Conservation (phyloP, 768 basidiomycete species). For the Kwoniella dendrophila region DNA sequence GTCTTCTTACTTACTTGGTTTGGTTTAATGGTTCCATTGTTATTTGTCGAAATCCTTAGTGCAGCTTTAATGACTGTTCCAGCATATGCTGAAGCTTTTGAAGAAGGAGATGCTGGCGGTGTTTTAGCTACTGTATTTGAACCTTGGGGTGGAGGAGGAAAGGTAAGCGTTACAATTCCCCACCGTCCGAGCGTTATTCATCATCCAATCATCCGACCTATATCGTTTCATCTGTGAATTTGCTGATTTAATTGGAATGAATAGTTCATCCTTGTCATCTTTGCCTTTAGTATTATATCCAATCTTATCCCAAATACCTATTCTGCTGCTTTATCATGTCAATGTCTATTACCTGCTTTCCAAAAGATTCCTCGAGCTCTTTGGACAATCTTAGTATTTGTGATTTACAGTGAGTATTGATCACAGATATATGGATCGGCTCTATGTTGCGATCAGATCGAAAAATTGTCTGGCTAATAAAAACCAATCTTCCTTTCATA, state of each 20-base stretch:
- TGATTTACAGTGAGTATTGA: constrained; percentile 32
- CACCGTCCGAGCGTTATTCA: not conserved
- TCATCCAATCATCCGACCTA: not conserved
- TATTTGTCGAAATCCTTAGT: constrained; percentile 53
- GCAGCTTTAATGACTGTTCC: constrained; percentile 60
- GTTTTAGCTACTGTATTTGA: constrained; percentile 59
- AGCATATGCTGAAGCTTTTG: constrained; percentile 58
- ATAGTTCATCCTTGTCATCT: constrained; percentile 59
- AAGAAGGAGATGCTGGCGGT: constrained; percentile 59
- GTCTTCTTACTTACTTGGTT: constrained; percentile 63
- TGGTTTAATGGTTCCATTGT: constrained; percentile 61
- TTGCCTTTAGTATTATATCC: constrained; percentile 60
- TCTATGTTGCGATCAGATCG: too few species aligned
- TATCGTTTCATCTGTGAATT: not conserved
- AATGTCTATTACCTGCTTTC: constrained; percentile 60
- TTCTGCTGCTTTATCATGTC: constrained; percentile 61
- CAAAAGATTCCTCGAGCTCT: constrained; percentile 60
- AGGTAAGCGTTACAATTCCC: constrained; percentile 18
- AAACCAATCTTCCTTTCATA: not conserved
- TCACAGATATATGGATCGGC: too few species aligned
- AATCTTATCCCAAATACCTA: constrained; percentile 59
- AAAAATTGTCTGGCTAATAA: not conserved
- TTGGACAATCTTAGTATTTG: constrained; percentile 59
- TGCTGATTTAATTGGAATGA: constrained; percentile 51
- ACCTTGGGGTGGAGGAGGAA: constrained; percentile 58